phyloP scores from a whole-genome alignment of 371 early-diverging fungal genomes.

The Cokeromyces recurvatus region DNA sequence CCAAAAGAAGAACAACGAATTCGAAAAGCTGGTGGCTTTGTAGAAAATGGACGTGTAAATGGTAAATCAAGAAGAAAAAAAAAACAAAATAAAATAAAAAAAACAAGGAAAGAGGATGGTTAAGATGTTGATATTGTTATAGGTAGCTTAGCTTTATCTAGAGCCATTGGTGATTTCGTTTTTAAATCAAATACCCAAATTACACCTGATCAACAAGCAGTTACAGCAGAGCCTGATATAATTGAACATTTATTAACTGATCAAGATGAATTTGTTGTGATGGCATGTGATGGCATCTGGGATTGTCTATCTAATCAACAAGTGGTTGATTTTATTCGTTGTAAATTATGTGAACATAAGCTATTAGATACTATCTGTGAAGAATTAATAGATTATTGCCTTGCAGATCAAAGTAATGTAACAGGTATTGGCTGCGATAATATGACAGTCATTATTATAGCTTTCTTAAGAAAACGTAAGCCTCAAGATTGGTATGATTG shows the following conservation, averaged over 20 bases:
- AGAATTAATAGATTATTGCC: conserved; percentile 79
- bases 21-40: conserved; percentile 83
- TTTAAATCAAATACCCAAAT: conserved; percentile 77
- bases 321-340: conserved; percentile 75
- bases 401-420: conserved; percentile 72
- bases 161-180: conserved; percentile 94
- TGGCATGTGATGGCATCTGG: conserved; percentile 98
- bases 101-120: not conserved
- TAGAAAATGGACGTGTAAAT: conserved; percentile 92
- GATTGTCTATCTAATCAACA: conserved; percentile 87
- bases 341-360: conserved; percentile 45
- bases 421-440: conserved; percentile 93
- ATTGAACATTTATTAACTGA: conserved; percentile 53
- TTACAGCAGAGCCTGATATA: conserved; percentile 87
- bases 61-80: conserved; percentile 40
- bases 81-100: too few relatives aligned
- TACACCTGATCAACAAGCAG: conserved; percentile 82
- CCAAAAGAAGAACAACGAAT: conserved; percentile 75
- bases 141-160: conserved; percentile 88
- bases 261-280: conserved; percentile 83
- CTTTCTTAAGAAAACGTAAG: conserved; percentile 64
- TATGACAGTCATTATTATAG: conserved; percentile 93
- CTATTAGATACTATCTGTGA: conserved; percentile 68
- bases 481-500: conserved; percentile 61
- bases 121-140: too few relatives aligned